Percentiles rank a stretch among this genome's conserved stretches.
Evolutionary conservation across 129 eudicot genomes (phyloP).

Genomic region (Flaveria robusta): DNA sequence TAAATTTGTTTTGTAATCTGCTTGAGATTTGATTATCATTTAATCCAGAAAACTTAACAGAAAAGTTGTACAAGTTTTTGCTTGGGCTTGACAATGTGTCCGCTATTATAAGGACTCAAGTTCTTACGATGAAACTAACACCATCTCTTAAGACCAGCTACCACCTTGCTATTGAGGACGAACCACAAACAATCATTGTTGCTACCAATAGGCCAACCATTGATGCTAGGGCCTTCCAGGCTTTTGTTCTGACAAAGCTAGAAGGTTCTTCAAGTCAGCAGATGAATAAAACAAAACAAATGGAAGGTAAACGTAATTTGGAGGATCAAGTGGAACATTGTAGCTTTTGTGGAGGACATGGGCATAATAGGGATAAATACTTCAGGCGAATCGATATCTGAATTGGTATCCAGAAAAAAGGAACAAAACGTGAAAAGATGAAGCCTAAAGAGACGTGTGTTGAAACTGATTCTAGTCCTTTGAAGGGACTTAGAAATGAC

Average conservation of each 20-base stretch:
- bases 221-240: not conserved
- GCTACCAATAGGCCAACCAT: not conserved
- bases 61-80: not conserved
- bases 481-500: not conserved
- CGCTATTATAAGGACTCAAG: not conserved
- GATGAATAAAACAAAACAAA: not conserved
- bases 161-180: not conserved
- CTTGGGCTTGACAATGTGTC: not conserved
- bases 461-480: not conserved
- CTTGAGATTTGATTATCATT: too few species aligned
- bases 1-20: too few species aligned
- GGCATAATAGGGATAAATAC: not conserved
- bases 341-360: not conserved
- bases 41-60: too few species aligned
- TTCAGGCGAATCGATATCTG: not conserved
- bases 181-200: not conserved
- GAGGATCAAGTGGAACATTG: not conserved
- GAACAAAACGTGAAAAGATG: too few species aligned
- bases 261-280: too few species aligned
- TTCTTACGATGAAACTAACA: not conserved
- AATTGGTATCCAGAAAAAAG: too few species aligned
- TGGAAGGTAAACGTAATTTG: not conserved
- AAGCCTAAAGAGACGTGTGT: not conserved
- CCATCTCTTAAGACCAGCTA: not conserved
- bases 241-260: not conserved